Base-by-base conservation (phyloP, 1,139 yeast species). In the Hemisphaericaspora xylanilytica region DNA sequence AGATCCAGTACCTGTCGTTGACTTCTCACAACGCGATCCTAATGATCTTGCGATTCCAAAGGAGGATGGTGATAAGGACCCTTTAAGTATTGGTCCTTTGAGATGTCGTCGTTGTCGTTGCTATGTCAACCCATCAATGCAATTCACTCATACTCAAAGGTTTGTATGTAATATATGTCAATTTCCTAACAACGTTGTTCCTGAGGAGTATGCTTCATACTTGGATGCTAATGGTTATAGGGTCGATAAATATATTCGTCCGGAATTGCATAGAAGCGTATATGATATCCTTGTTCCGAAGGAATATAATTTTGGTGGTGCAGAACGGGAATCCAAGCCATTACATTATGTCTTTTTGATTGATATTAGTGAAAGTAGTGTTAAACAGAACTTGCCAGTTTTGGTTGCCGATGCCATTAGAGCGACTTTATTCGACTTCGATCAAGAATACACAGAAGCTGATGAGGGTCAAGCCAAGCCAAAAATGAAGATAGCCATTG, bases 71-170 rank as follows among this genome's bases (percentile, higher is more conserved):
- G 44, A 48, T 2, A 53, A 48, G 11, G 71, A 66, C 46, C 58
- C 63, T 0, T 51, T 60, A 32, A 73, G 67, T 34, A 55, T 58
- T 16, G 87, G 89, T 0, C 96, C 96, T 1, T 81, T 95, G 27
- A 76, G 99, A 52, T 92, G 98, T 63, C 77, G 80, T 48, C 81
- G 98, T 43, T 92, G 99, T 63, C 77, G 97, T 43, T 77, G 96
- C 1, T 92, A 89, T 59, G 73, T 89, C 49, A 92, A 92, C 57
- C 95, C 97, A 2, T 78, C 81, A 13, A 85, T 86, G 81, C 82
- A 80, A 50, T 81, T 84, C 49, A 73, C 80, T 8, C 75, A 73
- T 37, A 82, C 81, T 31, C 78, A 81, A 32, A 70, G 67, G 44
- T 85, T 87, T 61, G 72, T 79, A 18, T 92, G 99, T 67, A 92